Evolutionary conservation across 2,329 filamentous ascomycete genomes (phyloP), one percentile per base, ranked within the genome.

Genomic region (Podosphaera fusca): DNA sequence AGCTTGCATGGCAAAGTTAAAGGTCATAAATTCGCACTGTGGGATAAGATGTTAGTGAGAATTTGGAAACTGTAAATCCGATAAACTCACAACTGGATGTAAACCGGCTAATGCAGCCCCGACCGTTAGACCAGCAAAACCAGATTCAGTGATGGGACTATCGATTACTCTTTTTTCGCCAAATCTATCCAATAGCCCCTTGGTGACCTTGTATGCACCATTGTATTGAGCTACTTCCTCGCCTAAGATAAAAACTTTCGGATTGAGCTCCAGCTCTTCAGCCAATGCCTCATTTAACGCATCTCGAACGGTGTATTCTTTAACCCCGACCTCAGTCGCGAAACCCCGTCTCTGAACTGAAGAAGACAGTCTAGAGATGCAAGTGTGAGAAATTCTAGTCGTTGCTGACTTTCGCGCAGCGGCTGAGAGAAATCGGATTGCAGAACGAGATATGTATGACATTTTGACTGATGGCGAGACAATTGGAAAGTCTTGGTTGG

Each of bases 171-270:
- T 81, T 80, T 90, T 94, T 61, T 95, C 89, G 66, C 92, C 92
- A 71, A 98, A 98, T 67, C 90, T 85, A 74, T 98, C 92, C 67
- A 96, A 73, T 62, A 98, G 81, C 65, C 92, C 92, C 78, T 95
- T 95, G 68, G 92, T 98, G 70, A 98, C 90, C 76, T 98, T 98
- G 82, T 98, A 98, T 69, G 90, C 90, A 77, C 92, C 92, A 72
- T 98, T 98, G 78, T 98, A 98, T 75, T 98, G 92, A 67, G 92
- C 92, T 68, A 98, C 92, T 76, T 98, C 92, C 78, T 98, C 92
- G 67, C 92, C 92, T 59, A 98, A 72, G 64, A 98, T 75, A 72
- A 95, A 98, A 66, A 95, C 89, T 78, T 95, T 96, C 62, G 84
- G 78, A 73, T 98, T 94, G 69, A 73, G 70, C 77, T 95, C 89